phyloP scores from a whole-genome alignment of 2,329 filamentous ascomycete species.

The Immersiporthe knoxdaviesiana region DNA sequence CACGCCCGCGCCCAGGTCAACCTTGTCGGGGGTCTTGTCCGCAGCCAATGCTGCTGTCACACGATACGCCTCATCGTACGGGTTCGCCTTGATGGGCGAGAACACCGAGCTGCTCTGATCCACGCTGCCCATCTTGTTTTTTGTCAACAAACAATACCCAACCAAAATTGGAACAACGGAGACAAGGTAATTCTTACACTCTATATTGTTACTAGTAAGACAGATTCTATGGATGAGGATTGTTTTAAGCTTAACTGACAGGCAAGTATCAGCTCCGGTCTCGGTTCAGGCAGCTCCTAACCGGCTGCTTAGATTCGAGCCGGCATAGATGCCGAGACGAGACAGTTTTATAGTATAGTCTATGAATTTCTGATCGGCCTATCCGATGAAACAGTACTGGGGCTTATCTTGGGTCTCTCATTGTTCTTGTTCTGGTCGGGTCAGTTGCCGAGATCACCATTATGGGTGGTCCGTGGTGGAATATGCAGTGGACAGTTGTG shows the following conservation, averaged over 20 bases:
- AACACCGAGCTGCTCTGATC: constrained; percentile 14
- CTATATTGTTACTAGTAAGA: too few species aligned
- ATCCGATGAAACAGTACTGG: neutral
- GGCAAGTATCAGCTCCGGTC: neutral
- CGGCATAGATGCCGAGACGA: neutral
- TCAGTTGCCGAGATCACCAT: neutral
- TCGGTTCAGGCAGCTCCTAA: neutral
- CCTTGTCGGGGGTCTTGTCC: constrained; percentile 38
- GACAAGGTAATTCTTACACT: neutral
- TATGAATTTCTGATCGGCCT: neutral
- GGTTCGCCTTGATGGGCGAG: constrained; percentile 16
- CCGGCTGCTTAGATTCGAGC: neutral
- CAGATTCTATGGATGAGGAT: neutral
- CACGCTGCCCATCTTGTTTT: neutral
- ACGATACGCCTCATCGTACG: constrained; percentile 21
- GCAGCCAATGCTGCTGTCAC: constrained; percentile 28
- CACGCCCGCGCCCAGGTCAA: constrained; percentile 44
- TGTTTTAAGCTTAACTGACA: neutral
- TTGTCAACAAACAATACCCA: neutral
- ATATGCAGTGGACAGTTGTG: neutral
- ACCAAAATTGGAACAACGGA: neutral
- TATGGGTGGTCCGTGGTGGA: too few species aligned
- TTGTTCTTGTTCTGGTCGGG: neutral
- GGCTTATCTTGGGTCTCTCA: neutral
- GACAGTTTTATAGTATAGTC: neutral